Percentiles rank a stretch among this genome's conserved stretches.
Evolutionary conservation across 108 stramenopile species (phyloP).

Genomic region (Schizochytrium sp.): DNA sequence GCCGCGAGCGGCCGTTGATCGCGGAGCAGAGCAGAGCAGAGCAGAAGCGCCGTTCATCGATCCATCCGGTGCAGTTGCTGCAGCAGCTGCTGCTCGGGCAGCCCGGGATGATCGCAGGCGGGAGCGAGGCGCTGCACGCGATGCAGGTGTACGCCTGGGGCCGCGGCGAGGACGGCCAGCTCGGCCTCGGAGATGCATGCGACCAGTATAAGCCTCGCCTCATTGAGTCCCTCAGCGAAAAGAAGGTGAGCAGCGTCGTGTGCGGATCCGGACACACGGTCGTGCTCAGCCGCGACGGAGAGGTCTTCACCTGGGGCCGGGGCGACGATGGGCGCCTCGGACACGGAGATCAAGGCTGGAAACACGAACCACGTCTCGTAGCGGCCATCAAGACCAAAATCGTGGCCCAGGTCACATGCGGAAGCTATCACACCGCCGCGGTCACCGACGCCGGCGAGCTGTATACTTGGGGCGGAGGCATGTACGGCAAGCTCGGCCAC

Average conservation of each 20-base stretch:
- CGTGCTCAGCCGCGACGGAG: conserved; percentile 78
- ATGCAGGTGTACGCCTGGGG: conserved; percentile 70
- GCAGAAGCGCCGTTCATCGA: too few species aligned
- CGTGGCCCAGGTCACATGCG: conserved; percentile 77
- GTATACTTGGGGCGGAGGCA: conserved; percentile 85
- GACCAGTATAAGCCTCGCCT: conserved; percentile 80
- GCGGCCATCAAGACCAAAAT: conserved; percentile 67
- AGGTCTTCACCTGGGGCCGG: conserved; percentile 82
- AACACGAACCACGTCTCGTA: conserved; percentile 78
- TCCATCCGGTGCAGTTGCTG: too few species aligned
- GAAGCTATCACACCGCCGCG: conserved; percentile 84
- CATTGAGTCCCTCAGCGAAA: conserved; percentile 76
- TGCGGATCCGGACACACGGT: conserved; percentile 88
- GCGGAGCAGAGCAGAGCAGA: too few species aligned
- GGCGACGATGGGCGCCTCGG: conserved; percentile 81
- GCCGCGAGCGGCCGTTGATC: too few species aligned
- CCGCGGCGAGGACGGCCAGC: conserved; percentile 77
- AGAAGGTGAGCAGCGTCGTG: conserved; percentile 77
- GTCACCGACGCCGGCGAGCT: conserved; percentile 78
- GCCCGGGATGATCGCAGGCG: too few species aligned
- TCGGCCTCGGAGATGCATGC: conserved; percentile 54
- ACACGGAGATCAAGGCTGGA: conserved; percentile 91
- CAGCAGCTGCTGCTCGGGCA: too few species aligned
- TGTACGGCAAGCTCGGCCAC: conserved; percentile 91
- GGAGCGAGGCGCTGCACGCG: too few species aligned